phyloP scores from a whole-genome alignment of 495 filamentous ascomycete species.

The Glutinoglossum americanum region DNA sequence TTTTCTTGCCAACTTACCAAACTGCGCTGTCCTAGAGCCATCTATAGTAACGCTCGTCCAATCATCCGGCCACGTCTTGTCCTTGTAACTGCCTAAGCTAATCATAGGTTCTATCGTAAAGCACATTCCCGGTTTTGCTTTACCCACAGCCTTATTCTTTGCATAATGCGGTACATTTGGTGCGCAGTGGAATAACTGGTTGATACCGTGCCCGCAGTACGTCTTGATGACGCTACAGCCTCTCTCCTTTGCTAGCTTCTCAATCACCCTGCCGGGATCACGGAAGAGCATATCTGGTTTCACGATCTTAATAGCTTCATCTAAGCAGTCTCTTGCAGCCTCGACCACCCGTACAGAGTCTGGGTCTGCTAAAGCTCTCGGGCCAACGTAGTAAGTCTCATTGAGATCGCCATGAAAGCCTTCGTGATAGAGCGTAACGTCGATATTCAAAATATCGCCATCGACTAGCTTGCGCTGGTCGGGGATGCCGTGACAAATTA shows the following conservation, averaged over 20 bases:
- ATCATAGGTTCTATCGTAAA: slow-evolving; percentile 94
- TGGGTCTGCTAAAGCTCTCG: slow-evolving; percentile 47
- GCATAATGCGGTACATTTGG: slow-evolving; percentile 77
- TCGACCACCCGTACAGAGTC: slow-evolving; percentile 75
- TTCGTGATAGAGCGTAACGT: slow-evolving; percentile 69
- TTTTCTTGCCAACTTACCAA: slow-evolving; percentile 25
- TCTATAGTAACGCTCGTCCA: slow-evolving; percentile 77
- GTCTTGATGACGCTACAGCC: slow-evolving; percentile 67
- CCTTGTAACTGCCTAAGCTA: slow-evolving; percentile 54
- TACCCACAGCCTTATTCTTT: slow-evolving; percentile 78
- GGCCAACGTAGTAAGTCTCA: slow-evolving; percentile 81
- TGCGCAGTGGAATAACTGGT: slow-evolving; percentile 62
- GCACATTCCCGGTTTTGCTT: slow-evolving; percentile 74
- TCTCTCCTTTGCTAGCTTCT: slow-evolving; percentile 60
- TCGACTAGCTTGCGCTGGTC: slow-evolving; percentile 58
- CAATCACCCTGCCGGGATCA: slow-evolving; percentile 64
- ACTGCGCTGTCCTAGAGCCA: slow-evolving; percentile 66
- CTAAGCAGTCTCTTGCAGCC: slow-evolving; percentile 55
- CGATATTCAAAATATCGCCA: slow-evolving; percentile 77
- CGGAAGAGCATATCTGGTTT: slow-evolving; percentile 75
- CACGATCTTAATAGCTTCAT: slow-evolving; percentile 65
- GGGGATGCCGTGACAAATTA: slow-evolving; percentile 87
- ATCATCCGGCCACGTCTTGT: slow-evolving; percentile 77
- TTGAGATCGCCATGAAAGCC: slow-evolving; percentile 81
- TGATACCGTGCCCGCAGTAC: slow-evolving; percentile 83